Conservation (phyloP, 352 stramenopile species). For the Phytophthora crassamura region DNA sequence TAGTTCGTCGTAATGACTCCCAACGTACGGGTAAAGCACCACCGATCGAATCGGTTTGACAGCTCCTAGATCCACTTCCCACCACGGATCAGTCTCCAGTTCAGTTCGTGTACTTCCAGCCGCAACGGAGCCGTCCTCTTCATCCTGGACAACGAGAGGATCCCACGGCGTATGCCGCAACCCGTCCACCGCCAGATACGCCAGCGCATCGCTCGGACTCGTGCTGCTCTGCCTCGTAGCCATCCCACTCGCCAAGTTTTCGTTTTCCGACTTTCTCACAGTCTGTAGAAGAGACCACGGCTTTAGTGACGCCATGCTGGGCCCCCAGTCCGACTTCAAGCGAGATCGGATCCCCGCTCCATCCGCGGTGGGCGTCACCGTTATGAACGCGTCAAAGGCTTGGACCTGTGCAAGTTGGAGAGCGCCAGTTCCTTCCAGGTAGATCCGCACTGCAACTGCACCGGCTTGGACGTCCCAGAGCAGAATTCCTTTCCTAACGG, state of each 20-base stretch:
- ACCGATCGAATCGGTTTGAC: conserved; percentile 54
- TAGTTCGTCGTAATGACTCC: conserved; percentile 42
- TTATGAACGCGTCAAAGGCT: conserved; percentile 56
- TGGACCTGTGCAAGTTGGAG: conserved; percentile 62
- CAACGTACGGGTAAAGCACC: conserved; percentile 59
- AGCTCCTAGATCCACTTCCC: conserved; percentile 70
- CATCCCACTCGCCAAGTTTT: conserved; percentile 72
- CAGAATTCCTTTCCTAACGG: conserved; percentile 48
- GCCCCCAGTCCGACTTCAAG: conserved; percentile 56
- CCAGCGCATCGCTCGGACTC: conserved; percentile 38
- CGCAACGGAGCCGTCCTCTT: conserved; percentile 16
- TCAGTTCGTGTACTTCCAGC: conserved; percentile 61
- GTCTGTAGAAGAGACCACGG: conserved; percentile 67
- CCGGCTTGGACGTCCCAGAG: conserved; percentile 59
- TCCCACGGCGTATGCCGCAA: conserved; percentile 47
- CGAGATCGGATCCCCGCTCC: conserved; percentile 51
- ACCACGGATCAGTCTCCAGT: conserved; percentile 59
- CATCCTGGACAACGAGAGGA: conserved; percentile 30
- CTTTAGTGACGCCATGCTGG: conserved; percentile 35
- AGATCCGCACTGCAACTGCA: conserved; percentile 56
- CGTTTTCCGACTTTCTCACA: conserved; percentile 54
- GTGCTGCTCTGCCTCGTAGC: conserved; percentile 70
- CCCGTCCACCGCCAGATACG: conserved; percentile 62
- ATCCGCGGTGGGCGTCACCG: conserved; percentile 52
- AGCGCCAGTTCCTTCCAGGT: conserved; percentile 42